Evolutionary conservation across 2,329 filamentous ascomycete genomes (phyloP).

Genomic region (Dactylellina parvicollis): DNA sequence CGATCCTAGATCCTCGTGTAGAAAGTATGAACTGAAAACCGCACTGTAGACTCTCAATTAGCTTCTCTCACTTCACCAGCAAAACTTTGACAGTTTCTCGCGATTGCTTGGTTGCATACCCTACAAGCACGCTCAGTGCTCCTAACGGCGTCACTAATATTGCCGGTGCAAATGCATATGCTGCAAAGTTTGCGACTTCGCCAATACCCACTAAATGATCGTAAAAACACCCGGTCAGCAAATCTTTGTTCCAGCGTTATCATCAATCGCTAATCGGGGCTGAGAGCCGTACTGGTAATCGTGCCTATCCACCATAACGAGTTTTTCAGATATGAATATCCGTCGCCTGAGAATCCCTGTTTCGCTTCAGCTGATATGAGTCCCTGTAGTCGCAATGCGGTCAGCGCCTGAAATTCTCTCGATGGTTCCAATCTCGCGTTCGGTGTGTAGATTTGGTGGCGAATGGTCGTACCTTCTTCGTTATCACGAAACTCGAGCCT

Average conservation of each 20-base stretch:
- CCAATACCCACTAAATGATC: slow-evolving; percentile 78
- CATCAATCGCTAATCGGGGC: not conserved
- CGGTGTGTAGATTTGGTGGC: not conserved
- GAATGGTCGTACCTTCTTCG: slow-evolving; percentile 80
- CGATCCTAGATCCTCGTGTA: slow-evolving; percentile 87
- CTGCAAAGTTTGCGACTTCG: slow-evolving; percentile 96
- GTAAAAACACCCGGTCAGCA: slow-evolving; percentile 13
- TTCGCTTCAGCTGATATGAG: slow-evolving; percentile 88
- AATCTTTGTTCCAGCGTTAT: slow-evolving; percentile 3
- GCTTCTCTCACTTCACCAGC: not conserved
- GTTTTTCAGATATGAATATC: slow-evolving; percentile 90
- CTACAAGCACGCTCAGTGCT: slow-evolving; percentile 92
- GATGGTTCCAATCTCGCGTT: not conserved
- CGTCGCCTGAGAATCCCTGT: slow-evolving; percentile 96
- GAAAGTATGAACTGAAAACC: slow-evolving; percentile 91
- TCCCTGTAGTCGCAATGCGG: slow-evolving; percentile 68
- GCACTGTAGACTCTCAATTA: slow-evolving; percentile 67
- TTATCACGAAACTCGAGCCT: slow-evolving; percentile 98
- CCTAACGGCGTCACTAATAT: slow-evolving; percentile 96
- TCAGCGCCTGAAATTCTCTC: slow-evolving; percentile 9
- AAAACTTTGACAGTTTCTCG: not conserved
- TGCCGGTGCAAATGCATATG: slow-evolving; percentile 97
- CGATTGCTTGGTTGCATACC: slow-evolving; percentile 63
- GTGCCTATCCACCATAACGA: slow-evolving; percentile 99
- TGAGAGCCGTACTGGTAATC: slow-evolving; percentile 73